A percentile compares a stretch with the other conserved stretches of the same genome.
Conservation (phyloP, 306 rosid genomes). For the Ormosia emarginata region DNA sequence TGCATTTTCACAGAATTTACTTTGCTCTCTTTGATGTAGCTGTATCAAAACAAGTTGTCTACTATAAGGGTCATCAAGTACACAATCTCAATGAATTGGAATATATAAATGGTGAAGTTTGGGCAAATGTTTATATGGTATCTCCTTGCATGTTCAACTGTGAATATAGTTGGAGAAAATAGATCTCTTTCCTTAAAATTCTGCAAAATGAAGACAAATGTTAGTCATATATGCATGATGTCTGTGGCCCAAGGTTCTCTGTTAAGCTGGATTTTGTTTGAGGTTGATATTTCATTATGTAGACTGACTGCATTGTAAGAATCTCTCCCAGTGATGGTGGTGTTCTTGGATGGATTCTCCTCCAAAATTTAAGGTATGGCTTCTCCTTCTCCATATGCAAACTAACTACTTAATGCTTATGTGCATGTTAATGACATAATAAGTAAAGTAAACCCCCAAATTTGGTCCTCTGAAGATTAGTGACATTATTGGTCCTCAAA, state of each 20-base stretch:
- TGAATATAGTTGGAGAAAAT: background rate
- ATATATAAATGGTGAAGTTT: conserved; percentile 76
- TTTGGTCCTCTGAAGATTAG: background rate
- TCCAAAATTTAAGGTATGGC: conserved; percentile 66
- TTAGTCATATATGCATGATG: background rate
- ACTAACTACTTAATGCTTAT: background rate
- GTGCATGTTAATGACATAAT: background rate
- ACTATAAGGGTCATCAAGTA: conserved; percentile 66
- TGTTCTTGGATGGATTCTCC: conserved; percentile 85
- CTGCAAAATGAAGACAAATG: background rate
- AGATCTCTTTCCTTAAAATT: background rate
- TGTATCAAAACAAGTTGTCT: conserved; percentile 47
- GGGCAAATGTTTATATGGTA: conserved; percentile 85
- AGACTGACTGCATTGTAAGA: conserved; percentile 91
- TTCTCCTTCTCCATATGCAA: background rate
- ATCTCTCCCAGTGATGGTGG: conserved; percentile 65
- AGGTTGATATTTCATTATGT: conserved; percentile 25
- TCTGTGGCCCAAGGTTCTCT: background rate
- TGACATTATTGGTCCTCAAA: background rate
- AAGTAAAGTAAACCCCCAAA: background rate
- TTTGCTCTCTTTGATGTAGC: conserved; percentile 41
- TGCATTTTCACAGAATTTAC: conserved; percentile 2
- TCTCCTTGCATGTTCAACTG: conserved; percentile 9
- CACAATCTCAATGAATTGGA: conserved; percentile 86
- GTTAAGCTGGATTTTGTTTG: conserved; percentile 3